Conservation (phyloP, 192 early-diverging fungal species). For the Backusella mclennaniae region DNA sequence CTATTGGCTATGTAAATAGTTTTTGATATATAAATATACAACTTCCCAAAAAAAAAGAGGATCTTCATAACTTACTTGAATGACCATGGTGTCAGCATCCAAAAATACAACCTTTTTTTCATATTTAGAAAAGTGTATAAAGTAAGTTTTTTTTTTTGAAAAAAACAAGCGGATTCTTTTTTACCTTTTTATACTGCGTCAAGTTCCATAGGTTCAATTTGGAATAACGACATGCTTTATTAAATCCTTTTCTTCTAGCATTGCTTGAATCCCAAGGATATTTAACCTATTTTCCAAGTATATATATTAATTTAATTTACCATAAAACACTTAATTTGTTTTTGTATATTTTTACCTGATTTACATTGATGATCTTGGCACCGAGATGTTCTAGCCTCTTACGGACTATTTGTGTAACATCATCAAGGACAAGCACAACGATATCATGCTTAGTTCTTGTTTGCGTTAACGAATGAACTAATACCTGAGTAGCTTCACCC, state of each 20-base stretch:
- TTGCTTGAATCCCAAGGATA: slow-evolving; percentile 7
- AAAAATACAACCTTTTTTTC: slow-evolving; percentile 16
- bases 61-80: slow-evolving; percentile 11
- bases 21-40: background rate
- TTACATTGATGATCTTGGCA: slow-evolving; percentile 17
- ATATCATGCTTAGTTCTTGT: slow-evolving; percentile 15
- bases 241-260: slow-evolving; percentile 17
- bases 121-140: background rate
- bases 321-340: background rate
- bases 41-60: background rate
- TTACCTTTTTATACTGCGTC: slow-evolving; percentile 23
- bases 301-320: background rate
- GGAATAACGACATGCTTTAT: slow-evolving; percentile 29
- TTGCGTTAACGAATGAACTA: slow-evolving; percentile 12
- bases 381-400: slow-evolving; percentile 5
- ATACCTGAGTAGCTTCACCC: slow-evolving; percentile 10
- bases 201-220: slow-evolving; percentile 23
- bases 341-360: slow-evolving; percentile 17
- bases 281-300: background rate
- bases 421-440: slow-evolving; percentile 13
- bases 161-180: background rate
- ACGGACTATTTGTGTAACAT: background rate
- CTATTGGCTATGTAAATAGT: slow-evolving; percentile 10
- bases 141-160: background rate
- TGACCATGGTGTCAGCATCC: slow-evolving; percentile 25